Conservation (phyloP, 768 basidiomycete species). For the Leccinum rimulosum region DNA sequence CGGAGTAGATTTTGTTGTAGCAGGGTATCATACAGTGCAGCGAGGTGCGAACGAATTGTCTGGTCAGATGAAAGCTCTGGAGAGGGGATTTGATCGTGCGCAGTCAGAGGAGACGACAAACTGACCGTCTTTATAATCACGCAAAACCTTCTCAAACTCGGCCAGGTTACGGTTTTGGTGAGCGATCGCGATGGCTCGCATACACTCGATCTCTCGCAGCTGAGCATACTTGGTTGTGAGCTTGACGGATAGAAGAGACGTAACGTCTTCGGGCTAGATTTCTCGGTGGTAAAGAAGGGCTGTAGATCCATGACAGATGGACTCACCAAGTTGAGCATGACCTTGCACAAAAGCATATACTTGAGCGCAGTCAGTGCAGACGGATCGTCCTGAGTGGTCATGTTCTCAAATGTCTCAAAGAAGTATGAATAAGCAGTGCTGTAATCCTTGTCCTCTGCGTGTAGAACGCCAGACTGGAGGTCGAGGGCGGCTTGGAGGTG, state of each 20-base stretch:
- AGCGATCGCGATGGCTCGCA: slow-evolving; percentile 94
- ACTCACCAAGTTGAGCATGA: slow-evolving; percentile 92
- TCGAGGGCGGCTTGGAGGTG: slow-evolving; percentile 60
- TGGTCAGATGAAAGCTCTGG: slow-evolving; percentile 93
- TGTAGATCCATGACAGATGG: neutral
- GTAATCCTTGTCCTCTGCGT: slow-evolving; percentile 98
- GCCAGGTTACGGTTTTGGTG: slow-evolving; percentile 87
- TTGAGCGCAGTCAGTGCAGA: slow-evolving; percentile 82
- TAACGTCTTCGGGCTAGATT: slow-evolving; percentile 87
- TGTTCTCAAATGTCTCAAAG: slow-evolving; percentile 93
- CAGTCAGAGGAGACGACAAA: neutral
- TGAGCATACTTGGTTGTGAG: slow-evolving; percentile 86
- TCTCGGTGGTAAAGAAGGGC: neutral
- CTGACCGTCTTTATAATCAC: slow-evolving; percentile 80
- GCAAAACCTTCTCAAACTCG: slow-evolving; percentile 84
- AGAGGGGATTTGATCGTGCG: neutral
- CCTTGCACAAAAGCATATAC: slow-evolving; percentile 97
- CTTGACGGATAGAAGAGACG: slow-evolving; percentile 81
- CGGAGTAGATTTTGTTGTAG: slow-evolving; percentile 93
- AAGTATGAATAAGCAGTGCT: slow-evolving; percentile 97
- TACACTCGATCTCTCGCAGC: slow-evolving; percentile 86
- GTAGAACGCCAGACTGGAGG: slow-evolving; percentile 75
- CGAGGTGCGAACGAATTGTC: slow-evolving; percentile 92
- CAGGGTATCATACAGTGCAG: slow-evolving; percentile 91
- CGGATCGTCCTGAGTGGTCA: slow-evolving; percentile 74